Evolutionary conservation across 2,329 filamentous ascomycete species (phyloP).

Genomic region (Fusarium caatingaense): DNA sequence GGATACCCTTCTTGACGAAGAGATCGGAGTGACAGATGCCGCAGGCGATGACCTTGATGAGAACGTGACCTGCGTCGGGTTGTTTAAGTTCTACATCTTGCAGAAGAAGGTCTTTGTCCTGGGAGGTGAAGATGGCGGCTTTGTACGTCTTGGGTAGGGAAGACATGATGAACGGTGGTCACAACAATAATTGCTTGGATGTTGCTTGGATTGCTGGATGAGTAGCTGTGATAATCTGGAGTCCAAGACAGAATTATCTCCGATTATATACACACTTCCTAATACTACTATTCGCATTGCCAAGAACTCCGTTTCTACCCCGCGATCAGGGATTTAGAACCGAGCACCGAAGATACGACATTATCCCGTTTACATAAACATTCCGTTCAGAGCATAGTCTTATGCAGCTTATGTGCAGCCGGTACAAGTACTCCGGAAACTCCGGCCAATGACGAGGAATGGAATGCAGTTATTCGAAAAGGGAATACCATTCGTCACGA

Average conservation of each 20-base stretch:
- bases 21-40: constrained; percentile 77
- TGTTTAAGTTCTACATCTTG: neutral
- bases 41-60: constrained; percentile 77
- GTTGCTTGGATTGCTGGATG: neutral
- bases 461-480: neutral
- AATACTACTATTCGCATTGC: neutral
- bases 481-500: neutral
- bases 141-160: neutral
- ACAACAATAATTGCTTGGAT: no score
- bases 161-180: neutral
- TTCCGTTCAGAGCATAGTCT: neutral
- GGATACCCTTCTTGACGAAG: constrained; percentile 57
- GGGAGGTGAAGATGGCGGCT: neutral
- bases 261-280: neutral
- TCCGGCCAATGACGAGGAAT: no score
- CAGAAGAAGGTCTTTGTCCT: neutral
- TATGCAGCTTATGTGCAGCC: neutral
- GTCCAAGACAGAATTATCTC: neutral
- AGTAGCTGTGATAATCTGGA: rapidly evolving
- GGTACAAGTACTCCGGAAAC: neutral
- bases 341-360: neutral
- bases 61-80: constrained; percentile 62
- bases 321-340: neutral
- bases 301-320: neutral
- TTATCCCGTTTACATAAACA: neutral